These are phyloP conservation scores for Choiromyces venosus DNA, from an alignment of 495 filamentous ascomycete species.

Conservation along the genomic window DNA sequence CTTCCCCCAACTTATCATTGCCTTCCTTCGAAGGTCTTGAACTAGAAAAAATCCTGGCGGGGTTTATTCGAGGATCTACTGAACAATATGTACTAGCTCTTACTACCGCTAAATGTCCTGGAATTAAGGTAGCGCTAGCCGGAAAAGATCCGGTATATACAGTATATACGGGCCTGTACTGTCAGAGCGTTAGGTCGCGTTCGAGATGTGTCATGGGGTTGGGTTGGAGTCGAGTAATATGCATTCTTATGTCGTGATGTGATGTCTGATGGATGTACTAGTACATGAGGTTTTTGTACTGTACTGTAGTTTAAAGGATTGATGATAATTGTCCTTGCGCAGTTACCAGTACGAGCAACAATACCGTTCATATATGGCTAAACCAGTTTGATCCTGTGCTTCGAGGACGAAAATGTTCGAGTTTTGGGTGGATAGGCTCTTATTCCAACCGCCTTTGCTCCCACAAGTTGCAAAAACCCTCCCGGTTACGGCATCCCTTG, in stretches of 20 bases:
- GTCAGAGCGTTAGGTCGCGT: too few relatives aligned
- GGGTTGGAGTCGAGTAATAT: too few relatives aligned
- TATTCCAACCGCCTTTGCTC: not conserved
- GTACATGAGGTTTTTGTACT: too few relatives aligned
- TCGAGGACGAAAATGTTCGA: not conserved
- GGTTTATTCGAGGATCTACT: not conserved
- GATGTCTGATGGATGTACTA: not conserved
- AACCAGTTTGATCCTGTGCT: not conserved
- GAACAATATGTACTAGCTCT: too few relatives aligned
- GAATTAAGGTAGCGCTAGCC: not conserved
- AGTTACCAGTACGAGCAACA: not conserved
- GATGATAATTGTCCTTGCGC: not conserved
- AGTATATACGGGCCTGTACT: not conserved
- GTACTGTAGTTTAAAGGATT: not conserved
- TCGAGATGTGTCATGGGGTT: too few relatives aligned
- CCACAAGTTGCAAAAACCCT: not conserved
- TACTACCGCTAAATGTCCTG: not conserved
- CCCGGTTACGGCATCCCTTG: not conserved
- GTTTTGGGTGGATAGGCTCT: not conserved
- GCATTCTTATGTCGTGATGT: not conserved
- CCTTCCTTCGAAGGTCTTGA: not conserved
- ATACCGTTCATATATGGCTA: not conserved
- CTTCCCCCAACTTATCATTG: too few relatives aligned
- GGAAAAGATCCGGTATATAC: not conserved
- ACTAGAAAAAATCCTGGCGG: not conserved